phyloP scores from a whole-genome alignment of 805 yeast genomes.

The Scheffersomyces stipitis region DNA sequence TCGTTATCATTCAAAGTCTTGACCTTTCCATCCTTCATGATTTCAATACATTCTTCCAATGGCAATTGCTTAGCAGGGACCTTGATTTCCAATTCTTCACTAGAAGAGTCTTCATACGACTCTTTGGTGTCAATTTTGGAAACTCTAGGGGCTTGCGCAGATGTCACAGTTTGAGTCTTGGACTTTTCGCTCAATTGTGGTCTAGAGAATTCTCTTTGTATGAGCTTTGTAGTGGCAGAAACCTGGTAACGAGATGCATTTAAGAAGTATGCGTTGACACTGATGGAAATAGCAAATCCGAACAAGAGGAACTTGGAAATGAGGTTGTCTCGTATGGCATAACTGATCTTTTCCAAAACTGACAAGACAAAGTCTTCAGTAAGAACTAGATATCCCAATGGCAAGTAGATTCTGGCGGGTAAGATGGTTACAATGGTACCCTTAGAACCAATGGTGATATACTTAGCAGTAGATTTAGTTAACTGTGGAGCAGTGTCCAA shows the following conservation, averaged over 20 bases:
- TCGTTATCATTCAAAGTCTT: conserved; percentile 69
- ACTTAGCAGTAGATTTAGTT: conserved; percentile 42
- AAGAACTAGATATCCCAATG: conserved; percentile 54
- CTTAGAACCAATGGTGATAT: conserved; percentile 44
- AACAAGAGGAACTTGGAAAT: conserved; percentile 75
- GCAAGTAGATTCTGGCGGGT: conserved; percentile 58
- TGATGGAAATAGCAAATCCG: conserved; percentile 70
- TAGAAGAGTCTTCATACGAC: conserved; percentile 14
- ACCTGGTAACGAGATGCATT: conserved; percentile 78
- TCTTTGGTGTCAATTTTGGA: not conserved
- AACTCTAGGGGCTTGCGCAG: not conserved
- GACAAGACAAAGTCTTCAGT: conserved; percentile 60
- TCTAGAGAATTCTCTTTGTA: conserved; percentile 37
- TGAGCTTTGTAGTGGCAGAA: conserved; percentile 39
- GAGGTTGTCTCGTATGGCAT: conserved; percentile 74
- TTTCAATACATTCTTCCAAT: conserved; percentile 60
- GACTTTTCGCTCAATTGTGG: conserved; percentile 15
- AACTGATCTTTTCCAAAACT: conserved; percentile 55
- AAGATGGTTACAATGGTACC: conserved; percentile 59
- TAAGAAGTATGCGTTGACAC: conserved; percentile 79
- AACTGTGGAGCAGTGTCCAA: conserved; percentile 25
- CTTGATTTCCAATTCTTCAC: conserved; percentile 24
- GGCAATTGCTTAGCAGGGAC: conserved; percentile 38
- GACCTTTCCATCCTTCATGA: conserved; percentile 71
- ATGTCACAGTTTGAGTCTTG: conserved; percentile 2